These are phyloP conservation scores for Dioscorea cayenensis DNA, from an alignment of 116 monocot species.

Conservation along the genomic window DNA sequence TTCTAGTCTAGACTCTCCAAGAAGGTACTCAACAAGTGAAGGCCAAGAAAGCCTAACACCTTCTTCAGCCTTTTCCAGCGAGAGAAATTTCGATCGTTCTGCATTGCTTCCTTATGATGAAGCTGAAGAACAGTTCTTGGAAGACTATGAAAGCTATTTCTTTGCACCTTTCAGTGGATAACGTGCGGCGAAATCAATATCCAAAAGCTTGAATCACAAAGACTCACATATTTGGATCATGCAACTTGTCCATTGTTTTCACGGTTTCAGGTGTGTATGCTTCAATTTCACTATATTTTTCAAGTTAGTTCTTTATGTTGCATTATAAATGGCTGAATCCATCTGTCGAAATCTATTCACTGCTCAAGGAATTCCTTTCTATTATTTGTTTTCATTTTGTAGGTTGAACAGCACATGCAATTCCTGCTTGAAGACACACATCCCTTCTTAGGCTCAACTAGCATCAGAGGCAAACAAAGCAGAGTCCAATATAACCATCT, in stretches of 20 bases:
- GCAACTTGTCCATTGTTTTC: conserved; percentile 27
- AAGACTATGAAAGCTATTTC: conserved; percentile 31
- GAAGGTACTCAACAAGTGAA: conserved; percentile 1
- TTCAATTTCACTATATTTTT: not conserved
- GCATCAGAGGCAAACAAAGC: not conserved
- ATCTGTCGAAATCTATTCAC: too few relatives aligned
- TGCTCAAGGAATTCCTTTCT: too few relatives aligned
- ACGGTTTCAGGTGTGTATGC: conserved; percentile 16
- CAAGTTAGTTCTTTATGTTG: too few relatives aligned
- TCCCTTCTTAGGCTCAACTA: conserved; percentile 7
- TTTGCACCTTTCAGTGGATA: conserved; percentile 18
- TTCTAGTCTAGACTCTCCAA: conserved; percentile 9
- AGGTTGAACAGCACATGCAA: conserved; percentile 29
- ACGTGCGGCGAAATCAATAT: conserved; percentile 23
- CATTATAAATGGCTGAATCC: too few relatives aligned
- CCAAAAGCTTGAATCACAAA: conserved; percentile 17
- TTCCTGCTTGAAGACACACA: conserved; percentile 17
- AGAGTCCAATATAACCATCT: conserved; percentile 3
- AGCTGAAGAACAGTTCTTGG: conserved; percentile 32
- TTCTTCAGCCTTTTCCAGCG: conserved; percentile 7
- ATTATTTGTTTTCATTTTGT: not conserved
- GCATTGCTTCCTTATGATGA: conserved; percentile 21
- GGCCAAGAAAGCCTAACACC: conserved; percentile 9
- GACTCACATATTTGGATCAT: conserved; percentile 22
- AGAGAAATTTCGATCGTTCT: conserved; percentile 3